Percentiles rank a stretch among this genome's conserved stretches.
Conservation (phyloP, 1,284 basidiomycete genomes). For the Sporisorium sorghi region DNA sequence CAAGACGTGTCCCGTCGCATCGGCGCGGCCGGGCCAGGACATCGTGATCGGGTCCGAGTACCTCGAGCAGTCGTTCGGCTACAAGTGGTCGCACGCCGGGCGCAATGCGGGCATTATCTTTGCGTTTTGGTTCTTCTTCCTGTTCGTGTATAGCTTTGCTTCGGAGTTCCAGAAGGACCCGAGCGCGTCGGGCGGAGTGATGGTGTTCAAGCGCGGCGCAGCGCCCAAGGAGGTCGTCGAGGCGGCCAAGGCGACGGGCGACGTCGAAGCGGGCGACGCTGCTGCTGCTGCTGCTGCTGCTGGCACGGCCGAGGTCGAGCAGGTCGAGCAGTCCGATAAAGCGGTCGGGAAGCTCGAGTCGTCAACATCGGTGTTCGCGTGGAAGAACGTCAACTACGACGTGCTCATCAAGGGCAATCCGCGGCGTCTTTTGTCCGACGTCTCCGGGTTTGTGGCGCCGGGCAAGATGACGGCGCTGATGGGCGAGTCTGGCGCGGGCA, state of each 20-base stretch:
- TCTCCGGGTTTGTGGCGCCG: constrained; percentile 84
- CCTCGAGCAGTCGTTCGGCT: constrained; percentile 76
- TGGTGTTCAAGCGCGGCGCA: constrained; percentile 58
- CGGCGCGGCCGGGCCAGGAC: constrained; percentile 69
- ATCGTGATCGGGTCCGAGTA: constrained; percentile 72
- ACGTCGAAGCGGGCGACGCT: constrained; percentile 30
- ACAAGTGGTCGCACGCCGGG: constrained; percentile 72
- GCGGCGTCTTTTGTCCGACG: constrained; percentile 78
- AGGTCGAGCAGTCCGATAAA: constrained; percentile 30
- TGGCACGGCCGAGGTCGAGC: constrained; percentile 19
- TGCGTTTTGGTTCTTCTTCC: constrained; percentile 60
- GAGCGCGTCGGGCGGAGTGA: constrained; percentile 58
- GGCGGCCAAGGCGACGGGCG: constrained; percentile 31
- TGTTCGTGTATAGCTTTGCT: constrained; percentile 60
- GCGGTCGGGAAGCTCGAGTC: constrained; percentile 18
- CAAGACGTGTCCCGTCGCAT: constrained; percentile 71
- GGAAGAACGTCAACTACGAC: constrained; percentile 71
- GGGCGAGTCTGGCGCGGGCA: constrained; percentile 80
- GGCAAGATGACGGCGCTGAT: constrained; percentile 79
- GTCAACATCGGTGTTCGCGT: constrained; percentile 70
- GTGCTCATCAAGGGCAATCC: no score
- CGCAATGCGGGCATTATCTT: constrained; percentile 72
- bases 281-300: constrained; percentile 5
- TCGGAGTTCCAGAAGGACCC: constrained; percentile 55
- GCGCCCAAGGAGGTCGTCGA: no score